A percentile compares a stretch with the other conserved stretches of the same genome.
phyloP scores from a whole-genome alignment of 192 early-diverging fungal genomes.

The Entrophospora sp. region DNA sequence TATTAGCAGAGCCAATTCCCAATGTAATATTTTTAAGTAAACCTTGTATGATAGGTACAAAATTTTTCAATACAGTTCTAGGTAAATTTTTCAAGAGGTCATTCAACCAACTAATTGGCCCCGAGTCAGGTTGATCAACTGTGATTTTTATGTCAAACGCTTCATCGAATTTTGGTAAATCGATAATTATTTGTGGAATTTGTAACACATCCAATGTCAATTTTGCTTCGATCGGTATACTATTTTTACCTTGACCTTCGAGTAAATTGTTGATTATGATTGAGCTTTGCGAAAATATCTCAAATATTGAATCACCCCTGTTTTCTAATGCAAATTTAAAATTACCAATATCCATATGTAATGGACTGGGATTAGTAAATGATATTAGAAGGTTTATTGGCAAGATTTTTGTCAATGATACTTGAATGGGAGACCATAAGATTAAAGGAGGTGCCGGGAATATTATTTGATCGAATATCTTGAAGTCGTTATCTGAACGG shows the following conservation, averaged over 20 bases:
- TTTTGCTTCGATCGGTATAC: neutral
- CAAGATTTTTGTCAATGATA: neutral
- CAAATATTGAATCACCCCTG: neutral
- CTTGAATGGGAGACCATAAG: neutral
- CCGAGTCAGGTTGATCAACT: neutral
- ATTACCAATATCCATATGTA: neutral
- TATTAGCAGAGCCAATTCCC: neutral
- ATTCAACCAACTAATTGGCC: neutral
- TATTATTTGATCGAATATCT: neutral
- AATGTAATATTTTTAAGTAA: neutral
- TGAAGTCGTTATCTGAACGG: neutral
- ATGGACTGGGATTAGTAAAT: neutral
- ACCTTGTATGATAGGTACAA: neutral
- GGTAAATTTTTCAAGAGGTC: neutral
- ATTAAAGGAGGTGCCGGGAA: neutral
- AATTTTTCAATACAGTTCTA: neutral
- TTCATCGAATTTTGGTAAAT: neutral
- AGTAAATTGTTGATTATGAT: neutral
- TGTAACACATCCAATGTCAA: neutral
- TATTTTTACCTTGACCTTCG: neutral
- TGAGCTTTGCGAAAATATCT: neutral
- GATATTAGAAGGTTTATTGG: neutral
- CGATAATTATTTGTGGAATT: neutral
- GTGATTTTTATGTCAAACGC: neutral
- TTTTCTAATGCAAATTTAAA: neutral